Percentiles rank a stretch among this genome's conserved stretches.
phyloP scores from a whole-genome alignment of 2,329 filamentous ascomycete species.

The Emericellopsis cladophorae region DNA sequence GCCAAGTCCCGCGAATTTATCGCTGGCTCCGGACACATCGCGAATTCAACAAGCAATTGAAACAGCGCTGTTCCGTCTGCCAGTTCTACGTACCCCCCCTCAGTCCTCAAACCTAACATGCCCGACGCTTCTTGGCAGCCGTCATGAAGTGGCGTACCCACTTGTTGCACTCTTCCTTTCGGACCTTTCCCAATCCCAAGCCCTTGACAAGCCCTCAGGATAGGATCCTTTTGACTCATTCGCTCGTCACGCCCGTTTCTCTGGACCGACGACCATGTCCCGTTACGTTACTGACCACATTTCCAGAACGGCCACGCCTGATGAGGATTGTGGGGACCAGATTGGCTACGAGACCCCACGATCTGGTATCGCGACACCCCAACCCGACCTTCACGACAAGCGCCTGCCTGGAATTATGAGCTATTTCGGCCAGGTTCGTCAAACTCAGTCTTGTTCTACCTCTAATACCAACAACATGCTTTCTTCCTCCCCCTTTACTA shows the following conservation, averaged over 20 bases:
- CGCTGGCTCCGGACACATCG: background rate
- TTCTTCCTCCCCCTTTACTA: background rate
- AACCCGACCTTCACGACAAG: constrained; percentile 89
- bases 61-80: background rate
- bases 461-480: background rate
- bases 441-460: constrained; percentile 45
- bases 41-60: background rate
- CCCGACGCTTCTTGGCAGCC: constrained; percentile 18
- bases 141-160: constrained; percentile 27
- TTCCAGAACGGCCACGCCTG: constrained; percentile 40
- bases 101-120: constrained; percentile 13
- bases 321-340: constrained; percentile 63
- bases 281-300: constrained; percentile 32
- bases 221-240: no score
- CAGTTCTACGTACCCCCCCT: constrained; percentile 4
- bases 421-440: constrained; percentile 99
- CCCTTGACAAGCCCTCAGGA: no score
- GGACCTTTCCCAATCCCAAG: background rate
- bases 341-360: constrained; percentile 79
- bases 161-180: constrained; percentile 7
- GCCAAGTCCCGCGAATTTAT: constrained; percentile 3
- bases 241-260: background rate
- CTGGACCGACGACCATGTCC: constrained; percentile 18
- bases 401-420: constrained; percentile 90
- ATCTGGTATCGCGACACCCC: constrained; percentile 83